Evolutionary conservation across 129 eudicot genomes (phyloP), one percentile per base, ranked within the genome.

Genomic region (Flaveria robusta): DNA sequence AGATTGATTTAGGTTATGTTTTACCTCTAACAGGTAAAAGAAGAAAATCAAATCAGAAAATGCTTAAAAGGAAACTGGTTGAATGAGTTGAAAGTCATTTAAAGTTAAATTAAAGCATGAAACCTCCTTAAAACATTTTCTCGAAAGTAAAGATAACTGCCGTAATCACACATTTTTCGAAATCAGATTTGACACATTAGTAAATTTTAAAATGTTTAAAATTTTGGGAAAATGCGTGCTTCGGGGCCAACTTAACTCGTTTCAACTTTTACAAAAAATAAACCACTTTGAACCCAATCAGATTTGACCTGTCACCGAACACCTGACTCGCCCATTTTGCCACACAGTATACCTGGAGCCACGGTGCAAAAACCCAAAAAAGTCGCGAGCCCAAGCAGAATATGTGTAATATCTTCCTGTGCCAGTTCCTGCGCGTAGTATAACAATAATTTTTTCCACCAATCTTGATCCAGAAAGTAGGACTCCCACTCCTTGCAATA

Each of bases 401-500:
- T 81, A 80, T n/a, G 72, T 51, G 60, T 86, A 87, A 74, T 93
- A 90, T 80, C 62, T 59, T 74, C 96, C 98, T 3, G 84, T 79
- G 68, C 75, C 76, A 66, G 81, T 83, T 34, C 92, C 92, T 20
- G 80, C 78, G 51, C 85, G 92, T 20, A 90, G 80, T 71, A 93
- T 69, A 71, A 88, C 66, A 71, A 88, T 79, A 62, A 90, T 75
- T 86, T 85, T 93, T 86, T 93, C 98, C 59, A 82, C 89, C 77
- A 90, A 83, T 82, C 91, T 90, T 72, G 91, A 86, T 42, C 70
- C 78, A 63, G 97, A 85, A 79, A 90, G 90, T 59, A 93, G 71
- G 69, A 93, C 79, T 20, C 94, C 98, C 59, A 83, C 92, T 63
- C 96, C 98, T 90, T 90, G 97, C 82, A 93, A 71, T 60, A 93